Percentiles rank a stretch among this genome's conserved stretches.
Conservation (phyloP, 2,329 filamentous ascomycete species). For the Colletotrichum tamarilloi region DNA sequence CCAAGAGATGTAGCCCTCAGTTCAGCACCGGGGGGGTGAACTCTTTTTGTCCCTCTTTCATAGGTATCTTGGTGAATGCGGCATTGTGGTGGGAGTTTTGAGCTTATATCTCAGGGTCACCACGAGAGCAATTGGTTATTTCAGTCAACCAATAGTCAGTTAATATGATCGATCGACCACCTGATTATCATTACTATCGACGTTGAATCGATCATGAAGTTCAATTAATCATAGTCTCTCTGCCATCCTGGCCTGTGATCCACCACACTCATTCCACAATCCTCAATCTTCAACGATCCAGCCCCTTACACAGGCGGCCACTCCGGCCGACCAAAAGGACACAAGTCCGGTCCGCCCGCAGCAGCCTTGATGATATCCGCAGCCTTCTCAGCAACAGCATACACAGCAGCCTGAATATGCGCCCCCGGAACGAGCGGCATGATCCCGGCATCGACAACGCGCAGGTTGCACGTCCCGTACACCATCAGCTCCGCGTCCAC, state of each 20-base stretch:
- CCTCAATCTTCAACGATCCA: not conserved
- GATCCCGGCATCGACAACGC: constrained; percentile 61
- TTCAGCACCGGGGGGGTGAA: no score
- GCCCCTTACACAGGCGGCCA: constrained; percentile 4
- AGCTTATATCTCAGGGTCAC: no score
- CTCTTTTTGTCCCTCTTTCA: no score
- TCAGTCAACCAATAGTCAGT: no score
- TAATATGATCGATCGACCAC: no score
- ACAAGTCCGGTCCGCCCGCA: not conserved
- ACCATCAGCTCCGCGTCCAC: constrained; percentile 56
- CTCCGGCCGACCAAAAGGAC: not conserved
- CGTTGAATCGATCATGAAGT: no score
- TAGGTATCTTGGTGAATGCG: no score
- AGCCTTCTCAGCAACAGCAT: constrained; percentile 64
- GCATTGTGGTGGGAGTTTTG: no score
- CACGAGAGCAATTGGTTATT: no score
- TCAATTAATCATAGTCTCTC: not conserved
- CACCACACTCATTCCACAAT: not conserved
- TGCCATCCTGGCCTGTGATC: not conserved
- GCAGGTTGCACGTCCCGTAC: constrained; percentile 59
- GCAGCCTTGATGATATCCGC: constrained; percentile 57
- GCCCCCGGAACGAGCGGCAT: constrained; percentile 59
- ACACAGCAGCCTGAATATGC: constrained; percentile 64
- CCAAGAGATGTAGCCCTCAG: no score
- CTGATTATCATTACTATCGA: not conserved